Evolutionary conservation across 1,284 basidiomycete species (phyloP), one percentile per base, ranked within the genome.

Genomic region (Cryptococcus jaspeensis): DNA sequence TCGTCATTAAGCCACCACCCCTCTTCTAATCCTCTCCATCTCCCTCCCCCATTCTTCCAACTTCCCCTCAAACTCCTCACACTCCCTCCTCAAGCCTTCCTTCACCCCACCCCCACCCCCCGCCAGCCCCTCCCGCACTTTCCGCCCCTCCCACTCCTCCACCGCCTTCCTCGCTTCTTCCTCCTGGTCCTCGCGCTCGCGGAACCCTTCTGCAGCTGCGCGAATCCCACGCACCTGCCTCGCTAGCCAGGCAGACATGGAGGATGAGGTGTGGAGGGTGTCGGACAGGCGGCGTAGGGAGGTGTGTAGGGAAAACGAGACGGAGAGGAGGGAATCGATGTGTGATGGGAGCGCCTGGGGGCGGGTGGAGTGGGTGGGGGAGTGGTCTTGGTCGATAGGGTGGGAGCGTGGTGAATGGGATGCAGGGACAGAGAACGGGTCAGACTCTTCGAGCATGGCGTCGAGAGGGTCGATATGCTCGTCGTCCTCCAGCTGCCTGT

Each of bases 181-280:
- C 35, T 62, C 63, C 23, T 42, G 11, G 5, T 53, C 32, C 42
- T 65, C 59, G 22, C 61, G 46, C 42, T 61, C 61, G 23, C 55
- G 28, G 32, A 49, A 55, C 1, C 47, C 46, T 15, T 53, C 55
- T 7, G 63, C 47, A 1, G 54, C 53, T 11, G 59, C 52, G 46
- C 52, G 50, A 12, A 65, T 59, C 5, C 59, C 59, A 46, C 53
- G 48, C 3, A 63, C 28, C 28, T 59, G 59, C 7, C 64, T 38
- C 2, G 53, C 28, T 5, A 61, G 9, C 8, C 56, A 55, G 1
- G 55, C 59, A 13, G 51, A 44, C 5, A 61, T 25, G 3, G 64
- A 65, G 1, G 57, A 44, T 12, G 55, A 35, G 1, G 50, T 58
- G 42, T 57, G 58, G 13, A 63, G 38, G 8, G 54, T 51, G 6